phyloP scores from a whole-genome alignment of 2,329 filamentous ascomycete species.

The Colletotrichum simmondsii region DNA sequence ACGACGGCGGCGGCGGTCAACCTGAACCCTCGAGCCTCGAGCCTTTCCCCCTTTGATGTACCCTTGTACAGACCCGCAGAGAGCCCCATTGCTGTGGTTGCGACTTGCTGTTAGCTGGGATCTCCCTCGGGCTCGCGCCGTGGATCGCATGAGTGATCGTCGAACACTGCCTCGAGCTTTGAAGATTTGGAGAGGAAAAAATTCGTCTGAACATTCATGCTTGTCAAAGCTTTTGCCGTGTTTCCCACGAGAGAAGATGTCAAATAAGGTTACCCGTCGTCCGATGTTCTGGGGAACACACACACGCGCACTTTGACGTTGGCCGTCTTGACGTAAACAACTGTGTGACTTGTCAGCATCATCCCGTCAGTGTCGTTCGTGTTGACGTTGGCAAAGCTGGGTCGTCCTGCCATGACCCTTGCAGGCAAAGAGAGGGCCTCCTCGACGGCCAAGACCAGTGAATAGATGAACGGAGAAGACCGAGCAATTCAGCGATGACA shows the following conservation, averaged over 20 bases:
- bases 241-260: not conserved
- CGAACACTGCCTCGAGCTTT: not conserved
- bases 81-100: not conserved
- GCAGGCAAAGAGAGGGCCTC: not conserved
- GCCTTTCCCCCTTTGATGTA: constrained; percentile 16
- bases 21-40: constrained; percentile 5
- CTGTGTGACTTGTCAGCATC: constrained; percentile 7
- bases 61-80: constrained; percentile 3
- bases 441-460: constrained; percentile 8
- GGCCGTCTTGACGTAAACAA: not conserved
- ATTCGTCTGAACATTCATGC: not conserved
- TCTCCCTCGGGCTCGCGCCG: constrained; percentile 2
- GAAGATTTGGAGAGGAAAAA: not conserved
- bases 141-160: constrained; percentile 9
- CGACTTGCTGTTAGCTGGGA: not conserved
- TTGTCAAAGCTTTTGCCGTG: constrained; percentile 4
- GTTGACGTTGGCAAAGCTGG: not conserved
- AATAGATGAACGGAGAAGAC: constrained; percentile 8
- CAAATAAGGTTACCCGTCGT: constrained; percentile 13
- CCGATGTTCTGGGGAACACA: constrained; percentile 4
- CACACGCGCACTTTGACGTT: not conserved
- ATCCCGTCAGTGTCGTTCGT: constrained; percentile 8
- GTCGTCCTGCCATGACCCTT: constrained; percentile 7
- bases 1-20: constrained; percentile 9
- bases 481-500: not conserved